A percentile compares a stretch with the other conserved stretches of the same genome.
phyloP scores from a whole-genome alignment of 2,329 filamentous ascomycete genomes.

The Fusarium tanahbumbuense region DNA sequence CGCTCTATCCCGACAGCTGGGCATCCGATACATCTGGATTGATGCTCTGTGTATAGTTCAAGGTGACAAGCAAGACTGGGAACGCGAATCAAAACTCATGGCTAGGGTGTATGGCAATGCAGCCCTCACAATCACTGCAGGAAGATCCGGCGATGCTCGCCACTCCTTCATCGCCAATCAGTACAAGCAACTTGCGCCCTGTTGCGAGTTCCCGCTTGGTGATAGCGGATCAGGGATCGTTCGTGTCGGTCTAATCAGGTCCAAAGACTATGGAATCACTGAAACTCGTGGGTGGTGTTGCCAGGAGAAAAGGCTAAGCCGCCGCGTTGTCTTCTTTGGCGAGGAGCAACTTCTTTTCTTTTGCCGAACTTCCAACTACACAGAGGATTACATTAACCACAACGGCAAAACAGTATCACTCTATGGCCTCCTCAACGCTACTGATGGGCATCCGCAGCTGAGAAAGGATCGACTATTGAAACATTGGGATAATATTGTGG shows the following conservation, averaged over 20 bases:
- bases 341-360: conserved; percentile 11
- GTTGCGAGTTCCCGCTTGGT: conserved; percentile 1
- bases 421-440: background rate
- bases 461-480: background rate
- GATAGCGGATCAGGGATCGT: background rate
- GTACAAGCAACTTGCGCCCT: background rate
- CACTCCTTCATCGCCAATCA: conserved; percentile 8
- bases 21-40: conserved; percentile 6
- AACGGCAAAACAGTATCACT: background rate
- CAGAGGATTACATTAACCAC: background rate
- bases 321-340: conserved; percentile 7
- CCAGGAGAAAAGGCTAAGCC: conserved; percentile 14
- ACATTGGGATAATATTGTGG: conserved; percentile 11
- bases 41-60: conserved; percentile 8
- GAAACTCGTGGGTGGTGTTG: conserved; percentile 26
- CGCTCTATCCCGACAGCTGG: background rate
- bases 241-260: background rate
- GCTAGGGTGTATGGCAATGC: background rate
- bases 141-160: conserved; percentile 17
- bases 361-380: background rate
- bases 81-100: background rate
- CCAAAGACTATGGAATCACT: background rate
- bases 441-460: background rate
- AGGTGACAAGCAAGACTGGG: conserved; percentile 3
- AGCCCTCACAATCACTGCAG: conserved; percentile 12